These are phyloP conservation scores for Tetracladium marchalianum DNA, from an alignment of 495 filamentous ascomycete species.

Conservation along the genomic window DNA sequence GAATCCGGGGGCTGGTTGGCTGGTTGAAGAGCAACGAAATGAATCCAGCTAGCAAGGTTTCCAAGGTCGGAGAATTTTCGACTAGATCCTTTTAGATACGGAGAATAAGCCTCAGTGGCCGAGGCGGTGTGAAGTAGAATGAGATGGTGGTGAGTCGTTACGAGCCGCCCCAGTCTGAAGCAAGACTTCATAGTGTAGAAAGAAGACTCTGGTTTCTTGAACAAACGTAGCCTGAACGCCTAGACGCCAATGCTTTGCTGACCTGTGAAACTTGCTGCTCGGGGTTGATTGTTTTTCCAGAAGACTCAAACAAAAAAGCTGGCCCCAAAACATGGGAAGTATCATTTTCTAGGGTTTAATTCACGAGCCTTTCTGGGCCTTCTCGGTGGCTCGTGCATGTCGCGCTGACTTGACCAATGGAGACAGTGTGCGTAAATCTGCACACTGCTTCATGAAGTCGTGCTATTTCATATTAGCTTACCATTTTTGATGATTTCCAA, in stretches of 20 bases:
- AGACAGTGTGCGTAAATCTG: conserved; percentile 49
- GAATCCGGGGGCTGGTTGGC: too few relatives aligned
- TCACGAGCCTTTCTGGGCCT: conserved; percentile 36
- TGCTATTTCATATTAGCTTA: conserved; percentile 47
- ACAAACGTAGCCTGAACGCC: not conserved
- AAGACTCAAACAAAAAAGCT: not conserved
- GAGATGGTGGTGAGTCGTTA: too few relatives aligned
- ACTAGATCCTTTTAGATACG: too few relatives aligned
- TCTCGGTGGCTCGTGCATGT: conserved; percentile 73
- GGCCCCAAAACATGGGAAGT: not conserved
- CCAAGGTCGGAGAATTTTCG: too few relatives aligned
- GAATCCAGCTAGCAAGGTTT: too few relatives aligned
- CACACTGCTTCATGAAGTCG: conserved; percentile 80
- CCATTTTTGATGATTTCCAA: not conserved
- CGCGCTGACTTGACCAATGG: conserved; percentile 84
- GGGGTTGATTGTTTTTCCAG: not conserved
- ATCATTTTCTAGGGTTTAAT: not conserved
- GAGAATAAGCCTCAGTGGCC: too few relatives aligned
- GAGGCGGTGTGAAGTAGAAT: too few relatives aligned
- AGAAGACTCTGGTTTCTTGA: too few relatives aligned
- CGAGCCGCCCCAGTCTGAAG: too few relatives aligned
- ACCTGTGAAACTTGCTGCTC: not conserved
- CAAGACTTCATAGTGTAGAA: too few relatives aligned
- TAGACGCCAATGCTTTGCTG: conserved; percentile 3
- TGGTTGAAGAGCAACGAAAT: too few relatives aligned